Conservation (phyloP, 441 rosid species). For the Brassica hybrid region DNA sequence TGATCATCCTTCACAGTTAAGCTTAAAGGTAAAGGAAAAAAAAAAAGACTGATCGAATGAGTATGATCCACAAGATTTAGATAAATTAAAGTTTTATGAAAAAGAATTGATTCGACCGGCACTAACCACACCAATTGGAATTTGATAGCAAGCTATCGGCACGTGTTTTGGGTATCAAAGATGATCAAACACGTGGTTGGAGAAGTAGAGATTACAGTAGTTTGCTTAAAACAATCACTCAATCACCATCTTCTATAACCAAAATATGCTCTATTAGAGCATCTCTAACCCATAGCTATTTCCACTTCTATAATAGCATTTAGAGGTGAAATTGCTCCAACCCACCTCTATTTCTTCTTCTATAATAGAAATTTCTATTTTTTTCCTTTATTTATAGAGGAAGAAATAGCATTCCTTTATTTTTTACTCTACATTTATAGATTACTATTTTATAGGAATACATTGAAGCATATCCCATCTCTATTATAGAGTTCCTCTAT, state of each 20-base stretch:
- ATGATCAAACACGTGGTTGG: constrained; percentile 34
- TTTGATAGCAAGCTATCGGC: neutral
- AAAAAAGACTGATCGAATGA: neutral
- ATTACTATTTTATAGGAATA: too few species aligned
- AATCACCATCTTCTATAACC: neutral
- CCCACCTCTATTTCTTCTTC: too few species aligned
- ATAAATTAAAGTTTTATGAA: neutral
- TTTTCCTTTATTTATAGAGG: too few species aligned
- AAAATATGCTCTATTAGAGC: neutral
- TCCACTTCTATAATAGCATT: too few species aligned
- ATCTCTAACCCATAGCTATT: too few species aligned
- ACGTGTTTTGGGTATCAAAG: neutral
- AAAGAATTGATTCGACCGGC: neutral
- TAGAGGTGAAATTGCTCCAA: too few species aligned
- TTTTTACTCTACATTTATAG: too few species aligned
- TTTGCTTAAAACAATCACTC: constrained; percentile 25
- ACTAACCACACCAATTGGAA: neutral
- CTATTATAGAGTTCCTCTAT: too few species aligned
- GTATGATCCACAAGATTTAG: neutral
- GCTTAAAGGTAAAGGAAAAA: neutral
- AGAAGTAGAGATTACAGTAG: constrained; percentile 24
- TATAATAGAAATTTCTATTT: too few species aligned
- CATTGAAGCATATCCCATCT: too few species aligned
- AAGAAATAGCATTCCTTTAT: too few species aligned
- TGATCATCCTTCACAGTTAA: neutral